Percentiles rank a stretch among this genome's conserved stretches.
These are phyloP conservation scores for Ophiostoma quercus DNA, from an alignment of 2,329 filamentous ascomycete species.

Conservation along the genomic window DNA sequence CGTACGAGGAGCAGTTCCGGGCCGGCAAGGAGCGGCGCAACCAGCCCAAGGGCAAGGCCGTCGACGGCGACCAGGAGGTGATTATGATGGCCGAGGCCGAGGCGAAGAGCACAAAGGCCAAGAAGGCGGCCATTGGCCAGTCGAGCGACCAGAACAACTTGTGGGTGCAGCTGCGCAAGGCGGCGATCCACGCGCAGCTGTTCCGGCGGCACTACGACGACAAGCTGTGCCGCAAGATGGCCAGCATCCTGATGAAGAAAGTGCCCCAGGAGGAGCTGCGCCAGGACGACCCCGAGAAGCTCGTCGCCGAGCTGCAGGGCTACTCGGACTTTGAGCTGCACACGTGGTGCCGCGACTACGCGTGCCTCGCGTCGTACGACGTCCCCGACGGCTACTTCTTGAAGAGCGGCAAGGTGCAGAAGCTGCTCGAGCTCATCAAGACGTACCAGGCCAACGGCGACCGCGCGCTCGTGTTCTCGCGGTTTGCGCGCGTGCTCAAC, in stretches of 20 bases:
- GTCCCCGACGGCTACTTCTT: slow-evolving; percentile 50
- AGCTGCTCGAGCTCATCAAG: slow-evolving; percentile 68
- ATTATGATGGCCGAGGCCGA: background rate
- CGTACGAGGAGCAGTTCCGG: slow-evolving; percentile 58
- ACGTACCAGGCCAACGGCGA: slow-evolving; percentile 75
- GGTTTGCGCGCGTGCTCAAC: slow-evolving; percentile 87
- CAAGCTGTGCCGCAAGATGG: slow-evolving; percentile 64
- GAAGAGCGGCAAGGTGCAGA: slow-evolving; percentile 75
- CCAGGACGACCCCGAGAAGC: slow-evolving; percentile 48
- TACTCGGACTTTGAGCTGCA: slow-evolving; percentile 62
- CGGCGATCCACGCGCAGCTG: slow-evolving; percentile 84
- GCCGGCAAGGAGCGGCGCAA: slow-evolving; percentile 46
- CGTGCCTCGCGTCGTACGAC: slow-evolving; percentile 51
- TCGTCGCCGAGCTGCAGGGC: slow-evolving; percentile 52
- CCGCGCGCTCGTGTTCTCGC: slow-evolving; percentile 83
- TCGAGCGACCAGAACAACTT: slow-evolving; percentile 60
- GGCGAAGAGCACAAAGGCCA: background rate
- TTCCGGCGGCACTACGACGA: slow-evolving; percentile 79
- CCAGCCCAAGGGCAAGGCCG: slow-evolving; percentile 32
- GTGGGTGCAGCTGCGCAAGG: slow-evolving; percentile 87
- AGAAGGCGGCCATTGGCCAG: slow-evolving; percentile 32
- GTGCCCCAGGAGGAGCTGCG: slow-evolving; percentile 52
- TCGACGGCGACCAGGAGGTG: background rate
- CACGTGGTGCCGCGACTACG: slow-evolving; percentile 58
- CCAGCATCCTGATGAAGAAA: slow-evolving; percentile 67